Percentiles rank a stretch among this genome's conserved stretches.
phyloP scores from a whole-genome alignment of 106 monocot genomes.

The Apostasia shenzhenica region DNA sequence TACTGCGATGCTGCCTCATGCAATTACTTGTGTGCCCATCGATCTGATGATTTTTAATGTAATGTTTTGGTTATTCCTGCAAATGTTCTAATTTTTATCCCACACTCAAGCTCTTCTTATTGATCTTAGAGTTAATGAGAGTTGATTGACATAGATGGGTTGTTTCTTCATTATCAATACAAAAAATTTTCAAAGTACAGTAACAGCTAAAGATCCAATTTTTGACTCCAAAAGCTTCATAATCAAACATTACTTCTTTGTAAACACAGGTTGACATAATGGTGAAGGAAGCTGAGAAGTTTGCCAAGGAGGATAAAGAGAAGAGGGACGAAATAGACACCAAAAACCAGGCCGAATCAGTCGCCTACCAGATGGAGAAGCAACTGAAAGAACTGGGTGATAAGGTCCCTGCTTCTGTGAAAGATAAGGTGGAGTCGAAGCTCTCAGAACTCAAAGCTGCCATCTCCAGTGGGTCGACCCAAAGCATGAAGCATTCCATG shows the following conservation, averaged over 20 bases:
- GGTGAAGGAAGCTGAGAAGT: constrained; percentile 32
- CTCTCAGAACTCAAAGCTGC: constrained; percentile 27
- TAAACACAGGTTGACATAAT: constrained; percentile 18
- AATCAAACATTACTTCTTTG: background rate
- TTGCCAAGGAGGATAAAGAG: constrained; percentile 36
- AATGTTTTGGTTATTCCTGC: too few relatives aligned
- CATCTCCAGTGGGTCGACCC: constrained; percentile 15
- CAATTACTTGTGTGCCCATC: too few relatives aligned
- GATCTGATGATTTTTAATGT: too few relatives aligned
- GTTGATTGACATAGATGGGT: too few relatives aligned
- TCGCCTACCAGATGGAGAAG: constrained; percentile 38
- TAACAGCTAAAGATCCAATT: too few relatives aligned
- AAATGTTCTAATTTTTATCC: too few relatives aligned
- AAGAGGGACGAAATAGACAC: constrained; percentile 30
- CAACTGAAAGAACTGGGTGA: constrained; percentile 44
- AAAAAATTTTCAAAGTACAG: too few relatives aligned
- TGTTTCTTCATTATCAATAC: too few relatives aligned
- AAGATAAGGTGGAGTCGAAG: constrained; percentile 33
- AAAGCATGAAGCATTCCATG: constrained; percentile 31
- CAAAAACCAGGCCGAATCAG: constrained; percentile 34
- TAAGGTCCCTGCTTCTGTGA: constrained; percentile 29
- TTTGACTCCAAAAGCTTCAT: too few relatives aligned
- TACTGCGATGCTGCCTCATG: too few relatives aligned
- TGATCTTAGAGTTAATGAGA: too few relatives aligned
- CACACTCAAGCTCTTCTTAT: too few relatives aligned